Base-by-base conservation (phyloP, 306 rosid genomes). In the Quercus berberidifolia region DNA sequence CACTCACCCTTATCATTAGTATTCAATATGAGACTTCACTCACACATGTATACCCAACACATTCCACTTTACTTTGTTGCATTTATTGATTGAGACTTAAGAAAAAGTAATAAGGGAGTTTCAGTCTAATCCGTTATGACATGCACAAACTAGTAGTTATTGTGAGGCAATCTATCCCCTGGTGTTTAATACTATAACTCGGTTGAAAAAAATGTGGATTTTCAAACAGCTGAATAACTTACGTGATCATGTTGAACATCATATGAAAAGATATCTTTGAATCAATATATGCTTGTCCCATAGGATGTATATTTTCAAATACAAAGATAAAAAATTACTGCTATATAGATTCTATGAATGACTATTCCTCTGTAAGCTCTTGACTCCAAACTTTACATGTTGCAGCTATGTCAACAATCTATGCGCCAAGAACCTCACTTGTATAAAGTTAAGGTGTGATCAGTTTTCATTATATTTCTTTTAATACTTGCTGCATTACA, bases 401-500 rank as follows among this genome's bases (percentile, higher is more conserved):
- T 89, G 87, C 92, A 91, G 93, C 35, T 91, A 76, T 87, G 92
- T 73, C 76, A 78, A 76, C 83, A 63, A 65, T 79, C 25, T 55
- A 72, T 81, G 89, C 80, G 19, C 71, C 83, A 76, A 81, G 87
- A 79, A 25, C 79, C 86, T 64, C 75, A 20, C n/a, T 75, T 78
- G 69, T 71, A 77, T 69, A 74, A 69, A 43, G 31, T 3, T 54
- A 87, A 88, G 96, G 97, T 87, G 51, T 38, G 64, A 15, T 83
- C 71, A 76, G 71, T 72, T 71, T 19, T 77, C 54, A 54, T 23
- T 75, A 17, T 52, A 55, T 31, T n/a, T 65, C 33, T 33, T 67
- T 18, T 33, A 49, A 69, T 55, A 5, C 13, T 41, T 76, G 38
- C 5, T 55, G 58, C 69, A 52, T 28, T 21, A 1, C 46, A 51